A percentile compares a stretch with the other conserved stretches of the same genome.
Conservation (phyloP, 495 filamentous ascomycete species). For the Entonaema liquescens region DNA sequence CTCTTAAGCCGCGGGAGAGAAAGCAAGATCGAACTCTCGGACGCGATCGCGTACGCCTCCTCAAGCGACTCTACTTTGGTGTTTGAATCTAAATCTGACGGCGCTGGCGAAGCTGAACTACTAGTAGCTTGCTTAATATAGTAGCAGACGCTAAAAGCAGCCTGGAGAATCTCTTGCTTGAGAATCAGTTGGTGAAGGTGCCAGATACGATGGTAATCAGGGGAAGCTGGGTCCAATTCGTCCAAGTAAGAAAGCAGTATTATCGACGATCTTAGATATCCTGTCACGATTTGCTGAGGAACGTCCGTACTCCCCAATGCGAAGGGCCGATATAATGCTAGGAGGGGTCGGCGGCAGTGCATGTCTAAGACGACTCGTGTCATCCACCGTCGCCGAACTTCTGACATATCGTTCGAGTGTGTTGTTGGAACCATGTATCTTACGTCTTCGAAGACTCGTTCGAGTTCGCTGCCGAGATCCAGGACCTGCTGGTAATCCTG, state of each 20-base stretch:
- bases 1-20: slow-evolving; percentile 44
- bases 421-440: slow-evolving; percentile 45
- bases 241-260: slow-evolving; percentile 49
- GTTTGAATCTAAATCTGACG: slow-evolving; percentile 16
- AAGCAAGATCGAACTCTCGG: slow-evolving; percentile 40
- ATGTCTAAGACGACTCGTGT: slow-evolving; percentile 46
- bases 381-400: slow-evolving; percentile 46
- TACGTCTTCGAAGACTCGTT: slow-evolving; percentile 50
- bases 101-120: slow-evolving; percentile 5
- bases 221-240: slow-evolving; percentile 45
- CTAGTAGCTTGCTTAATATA: slow-evolving; percentile 45
- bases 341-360: slow-evolving; percentile 48
- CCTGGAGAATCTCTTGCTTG: slow-evolving; percentile 49
- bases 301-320: slow-evolving; percentile 46
- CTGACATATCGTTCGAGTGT: slow-evolving; percentile 34
- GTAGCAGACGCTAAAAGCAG: slow-evolving; percentile 50
- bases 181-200: slow-evolving; percentile 48
- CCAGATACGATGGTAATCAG: slow-evolving; percentile 44
- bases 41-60: slow-evolving; percentile 32
- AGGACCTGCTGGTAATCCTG: slow-evolving; percentile 48
- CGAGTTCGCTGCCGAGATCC: slow-evolving; percentile 49
- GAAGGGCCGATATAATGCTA: slow-evolving; percentile 53
- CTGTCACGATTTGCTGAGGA: slow-evolving; percentile 47
- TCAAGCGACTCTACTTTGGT: slow-evolving; percentile 34
- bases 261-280: slow-evolving; percentile 52